Evolutionary conservation across 2,329 filamentous ascomycete genomes (phyloP), one percentile per base, ranked within the genome.

Genomic region (Exophiala alcalophila): DNA sequence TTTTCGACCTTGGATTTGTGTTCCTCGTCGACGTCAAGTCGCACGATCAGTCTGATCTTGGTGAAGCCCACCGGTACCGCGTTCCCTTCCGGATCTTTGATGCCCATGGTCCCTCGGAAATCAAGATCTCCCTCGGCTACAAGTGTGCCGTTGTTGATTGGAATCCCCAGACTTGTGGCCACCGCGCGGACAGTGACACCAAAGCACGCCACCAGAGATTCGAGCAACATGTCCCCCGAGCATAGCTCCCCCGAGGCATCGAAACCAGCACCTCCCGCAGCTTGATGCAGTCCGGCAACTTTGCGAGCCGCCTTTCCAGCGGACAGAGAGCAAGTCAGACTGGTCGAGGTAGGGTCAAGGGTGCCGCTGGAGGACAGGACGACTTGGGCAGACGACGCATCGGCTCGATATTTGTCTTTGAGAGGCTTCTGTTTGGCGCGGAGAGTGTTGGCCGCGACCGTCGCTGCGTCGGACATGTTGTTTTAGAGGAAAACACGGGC

Each of bases 101-200:
- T 69, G 1, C 71, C 70, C 63, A 73, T 59, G 14, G 70, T 73
- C 2, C 71, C 71, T 37, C 65, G 61, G 55, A 73, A 74, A 45
- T 74, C 70, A 35, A 74, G 47, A 54, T 73, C 70, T 5, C 70
- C 70, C 40, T 73, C 68, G 1, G 66, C 69, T 14, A 49, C 60
- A 9, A 73, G 65, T 1, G 57, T 65, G 2, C 70, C 70, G 2
- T 57, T 58, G n/a, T 57, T 56, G 26, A 73, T 64, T 4, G 66
- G 67, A 8, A 73, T 65, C 1, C 59, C 61, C 35, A 74, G 58
- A 2, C 69, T 70, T 0, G 71, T 73, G 4, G 70, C 67, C 2
- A 74, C 71, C 7, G 71, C 71, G 50, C 72, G 72, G 18, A 74
- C 59, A n/a, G 71, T 73, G 3, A 73, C 70, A 16, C 71, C 71